Percentiles rank a stretch among this genome's conserved stretches.
Evolutionary conservation across 2,329 filamentous ascomycete species (phyloP).

Genomic region (Botrytis pseudocinerea): DNA sequence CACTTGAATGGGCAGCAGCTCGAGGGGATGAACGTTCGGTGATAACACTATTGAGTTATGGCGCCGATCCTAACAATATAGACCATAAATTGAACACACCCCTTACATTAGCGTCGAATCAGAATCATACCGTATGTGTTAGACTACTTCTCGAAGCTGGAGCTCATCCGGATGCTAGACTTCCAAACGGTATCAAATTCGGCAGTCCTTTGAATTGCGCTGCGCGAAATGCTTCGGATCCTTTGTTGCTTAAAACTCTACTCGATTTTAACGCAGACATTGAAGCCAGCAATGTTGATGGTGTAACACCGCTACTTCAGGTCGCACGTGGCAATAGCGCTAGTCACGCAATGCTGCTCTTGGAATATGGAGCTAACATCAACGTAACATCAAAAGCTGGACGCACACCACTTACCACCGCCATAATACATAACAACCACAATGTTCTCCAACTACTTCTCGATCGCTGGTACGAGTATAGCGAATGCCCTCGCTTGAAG

Average conservation of each 20-base stretch:
- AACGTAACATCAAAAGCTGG: constrained; percentile 12
- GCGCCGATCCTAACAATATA: constrained; percentile 25
- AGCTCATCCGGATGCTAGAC: constrained; percentile 16
- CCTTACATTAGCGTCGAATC: constrained; percentile 21
- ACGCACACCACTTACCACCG: constrained; percentile 18
- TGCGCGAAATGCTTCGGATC: constrained; percentile 21
- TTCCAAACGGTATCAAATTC: constrained; percentile 21
- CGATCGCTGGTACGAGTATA: constrained; percentile 26
- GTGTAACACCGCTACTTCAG: constrained; percentile 23
- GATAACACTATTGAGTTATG: constrained; percentile 18
- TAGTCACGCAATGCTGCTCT: constrained; percentile 20
- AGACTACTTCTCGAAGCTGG: constrained; percentile 27
- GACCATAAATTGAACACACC: constrained; percentile 24
- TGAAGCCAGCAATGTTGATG: constrained; percentile 18
- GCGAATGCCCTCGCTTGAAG: constrained; percentile 24
- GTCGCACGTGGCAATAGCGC: constrained; percentile 17
- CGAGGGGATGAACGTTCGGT: constrained; percentile 24
- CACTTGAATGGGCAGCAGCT: constrained; percentile 23
- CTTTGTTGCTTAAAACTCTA: constrained; percentile 24
- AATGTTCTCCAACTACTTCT: constrained; percentile 26
- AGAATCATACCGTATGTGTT: constrained; percentile 21
- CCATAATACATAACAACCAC: constrained; percentile 29
- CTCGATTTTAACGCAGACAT: constrained; percentile 25
- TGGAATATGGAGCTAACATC: constrained; percentile 26
- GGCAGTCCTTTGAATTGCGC: constrained; percentile 26